Percentiles rank a stretch among this genome's conserved stretches.
Evolutionary conservation across 2,329 filamentous ascomycete genomes (phyloP).

Genomic region (Thelonectria blattea): DNA sequence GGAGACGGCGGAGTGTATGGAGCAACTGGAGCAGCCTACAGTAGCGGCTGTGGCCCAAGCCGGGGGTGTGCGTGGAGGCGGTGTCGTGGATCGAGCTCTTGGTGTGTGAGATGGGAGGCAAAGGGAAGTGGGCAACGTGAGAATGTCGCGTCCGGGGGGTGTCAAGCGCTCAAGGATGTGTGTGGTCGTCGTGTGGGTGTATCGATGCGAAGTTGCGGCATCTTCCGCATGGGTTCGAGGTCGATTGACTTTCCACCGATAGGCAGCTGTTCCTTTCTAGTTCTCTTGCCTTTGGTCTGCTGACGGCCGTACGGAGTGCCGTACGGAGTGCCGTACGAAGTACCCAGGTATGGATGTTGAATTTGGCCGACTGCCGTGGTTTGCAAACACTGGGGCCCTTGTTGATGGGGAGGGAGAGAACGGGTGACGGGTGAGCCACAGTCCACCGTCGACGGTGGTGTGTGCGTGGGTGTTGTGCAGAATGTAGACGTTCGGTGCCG

Average conservation of each 20-base stretch:
- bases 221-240: conserved; percentile 13
- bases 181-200: conserved; percentile 7
- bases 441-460: conserved; percentile 14
- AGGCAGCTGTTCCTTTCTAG: background rate
- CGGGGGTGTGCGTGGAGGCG: conserved; percentile 35
- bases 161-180: conserved; percentile 25
- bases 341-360: background rate
- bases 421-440: conserved; percentile 15
- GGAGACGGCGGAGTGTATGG: conserved; percentile 15
- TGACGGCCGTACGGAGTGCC: background rate
- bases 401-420: conserved; percentile 7
- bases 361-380: conserved; percentile 1
- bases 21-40: background rate
- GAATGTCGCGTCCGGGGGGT: conserved; percentile 32
- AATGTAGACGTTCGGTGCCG: background rate
- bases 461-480: conserved; percentile 18
- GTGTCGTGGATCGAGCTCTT: conserved; percentile 39
- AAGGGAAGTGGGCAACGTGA: conserved; percentile 21
- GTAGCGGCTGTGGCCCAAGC: conserved; percentile 27
- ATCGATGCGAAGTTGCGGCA: conserved; percentile 10
- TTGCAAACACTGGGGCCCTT: conserved; percentile 9
- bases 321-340: no score
- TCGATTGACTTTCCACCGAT: conserved; percentile 6
- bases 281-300: background rate
- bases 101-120: conserved; percentile 22